phyloP scores from a whole-genome alignment of 768 basidiomycete genomes.

The Leucosporidium scottii region DNA sequence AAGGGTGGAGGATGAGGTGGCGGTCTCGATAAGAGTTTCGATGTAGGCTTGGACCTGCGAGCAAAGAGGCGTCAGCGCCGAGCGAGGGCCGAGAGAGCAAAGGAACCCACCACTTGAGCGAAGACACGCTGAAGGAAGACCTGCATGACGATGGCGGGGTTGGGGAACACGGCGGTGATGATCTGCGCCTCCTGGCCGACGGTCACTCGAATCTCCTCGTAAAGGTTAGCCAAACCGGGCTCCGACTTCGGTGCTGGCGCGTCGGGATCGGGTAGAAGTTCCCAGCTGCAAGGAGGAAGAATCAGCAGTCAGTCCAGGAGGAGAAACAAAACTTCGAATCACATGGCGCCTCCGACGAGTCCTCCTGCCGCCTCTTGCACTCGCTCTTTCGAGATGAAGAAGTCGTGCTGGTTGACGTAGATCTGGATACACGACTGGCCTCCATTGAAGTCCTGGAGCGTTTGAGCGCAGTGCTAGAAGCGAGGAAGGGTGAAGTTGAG shows the following conservation, averaged over 20 bases:
- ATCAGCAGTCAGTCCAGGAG: slow-evolving; percentile 24
- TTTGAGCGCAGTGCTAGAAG: slow-evolving; percentile 93
- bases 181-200: slow-evolving; percentile 95
- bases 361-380: slow-evolving; percentile 49
- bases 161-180: slow-evolving; percentile 96
- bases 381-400: slow-evolving; percentile 82
- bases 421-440: slow-evolving; percentile 94
- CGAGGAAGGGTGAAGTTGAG: slow-evolving; percentile 7
- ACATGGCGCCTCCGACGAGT: slow-evolving; percentile 47
- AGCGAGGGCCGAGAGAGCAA: neutral
- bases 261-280: slow-evolving; percentile 68
- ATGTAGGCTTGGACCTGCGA: slow-evolving; percentile 90
- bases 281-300: slow-evolving; percentile 58
- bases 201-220: slow-evolving; percentile 78
- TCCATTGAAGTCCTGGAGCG: slow-evolving; percentile 93
- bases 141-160: slow-evolving; percentile 92
- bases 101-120: slow-evolving; percentile 53
- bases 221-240: slow-evolving; percentile 67
- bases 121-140: slow-evolving; percentile 96
- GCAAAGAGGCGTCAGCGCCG: neutral
- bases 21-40: slow-evolving; percentile 74
- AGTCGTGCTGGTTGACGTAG: slow-evolving; percentile 98
- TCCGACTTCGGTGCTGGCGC: slow-evolving; percentile 68
- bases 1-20: slow-evolving; percentile 69
- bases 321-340: neutral